Evolutionary conservation across 306 rosid genomes (phyloP), one percentile per base, ranked within the genome.

Genomic region (Castanea crenata): DNA sequence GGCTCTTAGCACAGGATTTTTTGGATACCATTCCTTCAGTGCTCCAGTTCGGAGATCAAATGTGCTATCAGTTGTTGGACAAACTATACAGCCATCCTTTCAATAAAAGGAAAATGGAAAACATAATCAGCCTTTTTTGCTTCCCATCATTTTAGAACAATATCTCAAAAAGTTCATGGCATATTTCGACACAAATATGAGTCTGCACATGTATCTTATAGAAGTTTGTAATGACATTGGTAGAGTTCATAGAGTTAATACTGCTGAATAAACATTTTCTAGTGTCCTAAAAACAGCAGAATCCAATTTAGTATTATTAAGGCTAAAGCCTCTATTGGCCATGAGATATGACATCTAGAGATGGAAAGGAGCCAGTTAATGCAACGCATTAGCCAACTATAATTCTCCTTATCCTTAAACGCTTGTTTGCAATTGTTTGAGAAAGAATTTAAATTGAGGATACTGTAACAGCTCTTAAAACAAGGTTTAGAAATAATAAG

Each of bases 41-140:
- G 70, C 88, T 77, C 99, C 99, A 1, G 87, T 87, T 59, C 69
- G 78, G 20, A 94, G 92, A 87, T 94, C 97, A 80, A 94, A 94
- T 59, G 97, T 92, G 83, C 99, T 94, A n/a, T 94, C 99, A 18
- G 99, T 94, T 77, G 99, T 73, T 69, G 97, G 99, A 69, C 97
- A 94, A 76, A 94, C 90, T 79, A 94, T 85, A 71, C 97, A 94
- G 3, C 99, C 99, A 84, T 94, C 99, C 97, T 94, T 82, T 67
- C 71, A 1, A 34, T 19, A 55, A 59, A 49, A 49, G 54, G 54
- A 49, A 49, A 71, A 54, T 69, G 62, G 27, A 74, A 15, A 9
- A 76, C 27, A 29, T 9, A 55, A 13, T 69, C 64, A 73, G 35
- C 56, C 58, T 75, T 41, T 19, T 65, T 69, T 44, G 52, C 75